Conservation (phyloP, 495 filamentous ascomycete species). For the Neurospora terricola region DNA sequence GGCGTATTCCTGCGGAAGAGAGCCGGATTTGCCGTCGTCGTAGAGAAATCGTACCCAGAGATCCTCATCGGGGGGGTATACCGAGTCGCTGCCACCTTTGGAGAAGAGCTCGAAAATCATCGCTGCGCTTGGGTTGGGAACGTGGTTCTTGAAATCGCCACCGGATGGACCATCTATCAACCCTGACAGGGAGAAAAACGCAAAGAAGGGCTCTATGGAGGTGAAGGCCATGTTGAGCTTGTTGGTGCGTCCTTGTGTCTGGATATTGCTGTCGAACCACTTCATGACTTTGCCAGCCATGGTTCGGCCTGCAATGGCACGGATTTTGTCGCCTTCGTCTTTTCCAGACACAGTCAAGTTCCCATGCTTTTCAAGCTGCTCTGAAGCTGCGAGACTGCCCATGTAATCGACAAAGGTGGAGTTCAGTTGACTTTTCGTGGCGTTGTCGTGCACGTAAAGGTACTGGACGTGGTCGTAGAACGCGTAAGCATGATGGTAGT, state of each 20-base stretch:
- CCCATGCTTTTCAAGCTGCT: conserved; percentile 26
- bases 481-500: conserved; percentile 32
- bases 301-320: conserved; percentile 31
- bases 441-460: conserved; percentile 26
- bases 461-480: conserved; percentile 35
- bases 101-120: conserved; percentile 36
- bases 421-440: conserved; percentile 11
- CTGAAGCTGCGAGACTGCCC: conserved; percentile 18
- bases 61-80: conserved; percentile 15
- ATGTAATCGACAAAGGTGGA: conserved; percentile 16
- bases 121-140: conserved; percentile 29
- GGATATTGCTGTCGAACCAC: conserved; percentile 22
- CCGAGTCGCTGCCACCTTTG: conserved; percentile 11
- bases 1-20: conserved; percentile 16
- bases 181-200: conserved; percentile 29
- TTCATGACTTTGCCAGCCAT: conserved; percentile 22
- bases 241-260: conserved; percentile 13
- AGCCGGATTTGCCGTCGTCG: conserved; percentile 18
- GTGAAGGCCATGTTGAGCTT: conserved; percentile 34
- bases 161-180: conserved; percentile 11
- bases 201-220: conserved; percentile 32
- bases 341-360: conserved; percentile 20
- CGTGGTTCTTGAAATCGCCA: conserved; percentile 13
- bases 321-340: conserved; percentile 25
- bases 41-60: conserved; percentile 33